Percentiles rank a stretch among this genome's conserved stretches.
phyloP scores from a whole-genome alignment of 176 grass and related monocot genomes.

The Microstegium vimineum region DNA sequence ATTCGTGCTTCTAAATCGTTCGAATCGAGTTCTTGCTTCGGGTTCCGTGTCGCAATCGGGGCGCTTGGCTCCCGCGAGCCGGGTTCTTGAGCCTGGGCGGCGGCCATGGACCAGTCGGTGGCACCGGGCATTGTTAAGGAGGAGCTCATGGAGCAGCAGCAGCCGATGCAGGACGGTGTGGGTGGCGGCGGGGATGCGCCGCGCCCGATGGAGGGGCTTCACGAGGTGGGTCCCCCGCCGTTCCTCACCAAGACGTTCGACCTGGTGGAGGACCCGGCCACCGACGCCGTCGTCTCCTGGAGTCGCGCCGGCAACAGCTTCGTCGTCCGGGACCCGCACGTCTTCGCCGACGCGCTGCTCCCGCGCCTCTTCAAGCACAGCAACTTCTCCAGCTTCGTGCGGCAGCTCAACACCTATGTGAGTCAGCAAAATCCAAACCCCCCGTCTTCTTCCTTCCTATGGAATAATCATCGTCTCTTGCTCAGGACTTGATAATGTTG shows the following conservation, averaged over 20 bases:
- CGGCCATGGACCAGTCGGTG: slow-evolving; percentile 29
- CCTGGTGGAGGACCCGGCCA: slow-evolving; percentile 61
- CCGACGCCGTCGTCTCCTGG: slow-evolving; percentile 64
- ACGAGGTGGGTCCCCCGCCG: slow-evolving; percentile 63
- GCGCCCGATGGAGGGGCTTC: slow-evolving; percentile 62
- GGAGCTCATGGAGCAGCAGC: slow-evolving; percentile 36
- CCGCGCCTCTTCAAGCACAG: slow-evolving; percentile 81
- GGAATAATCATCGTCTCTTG: not conserved
- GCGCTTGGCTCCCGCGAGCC: not conserved
- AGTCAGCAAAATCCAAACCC: slow-evolving; percentile 1
- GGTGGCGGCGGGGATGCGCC: not conserved
- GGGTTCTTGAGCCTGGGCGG: not conserved
- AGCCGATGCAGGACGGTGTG: not conserved
- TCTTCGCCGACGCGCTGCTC: slow-evolving; percentile 56
- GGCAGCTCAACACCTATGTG: slow-evolving; percentile 93
- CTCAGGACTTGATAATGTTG: not conserved
- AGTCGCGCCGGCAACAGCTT: slow-evolving; percentile 59
- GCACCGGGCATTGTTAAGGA: slow-evolving; percentile 49
- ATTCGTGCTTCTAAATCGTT: not conserved
- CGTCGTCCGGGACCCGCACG: slow-evolving; percentile 76
- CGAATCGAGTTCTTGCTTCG: not conserved
- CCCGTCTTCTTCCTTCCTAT: not conserved
- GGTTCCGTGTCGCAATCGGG: not conserved
- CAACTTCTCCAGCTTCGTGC: slow-evolving; percentile 88
- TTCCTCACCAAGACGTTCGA: slow-evolving; percentile 89